Evolutionary conservation across 2,329 filamentous ascomycete species (phyloP).

Genomic region (Huntiella savannae): DNA sequence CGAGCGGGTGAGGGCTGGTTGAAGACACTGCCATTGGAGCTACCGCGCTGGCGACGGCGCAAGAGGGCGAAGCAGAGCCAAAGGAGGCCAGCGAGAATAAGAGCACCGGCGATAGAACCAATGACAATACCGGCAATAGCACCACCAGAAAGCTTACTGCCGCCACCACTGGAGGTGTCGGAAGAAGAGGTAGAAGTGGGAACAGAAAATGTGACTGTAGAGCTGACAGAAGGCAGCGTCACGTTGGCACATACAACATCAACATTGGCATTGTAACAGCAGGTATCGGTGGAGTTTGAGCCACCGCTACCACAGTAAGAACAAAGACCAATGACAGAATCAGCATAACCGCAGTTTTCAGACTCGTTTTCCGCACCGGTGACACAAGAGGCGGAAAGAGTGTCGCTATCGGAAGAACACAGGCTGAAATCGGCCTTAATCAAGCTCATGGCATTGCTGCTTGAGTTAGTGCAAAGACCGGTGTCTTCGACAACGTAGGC

Average conservation of each 20-base stretch:
- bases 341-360: constrained; percentile 66
- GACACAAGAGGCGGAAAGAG: constrained; percentile 59
- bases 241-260: constrained; percentile 55
- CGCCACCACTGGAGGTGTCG: constrained; percentile 14
- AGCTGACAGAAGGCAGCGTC: constrained; percentile 55
- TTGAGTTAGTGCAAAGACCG: constrained; percentile 49
- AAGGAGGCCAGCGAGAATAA: constrained; percentile 48
- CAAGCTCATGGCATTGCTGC: constrained; percentile 46
- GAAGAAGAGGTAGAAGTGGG: constrained; percentile 28
- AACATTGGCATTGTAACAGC: constrained; percentile 70
- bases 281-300: constrained; percentile 83
- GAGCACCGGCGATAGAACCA: constrained; percentile 53
- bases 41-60: constrained; percentile 36
- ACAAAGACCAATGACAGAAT: constrained; percentile 58
- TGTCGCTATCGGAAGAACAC: constrained; percentile 64
- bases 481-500: constrained; percentile 61
- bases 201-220: constrained; percentile 41
- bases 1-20: constrained; percentile 73
- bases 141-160: constrained; percentile 47
- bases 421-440: constrained; percentile 86
- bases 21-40: constrained; percentile 51
- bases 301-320: constrained; percentile 70
- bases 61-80: constrained; percentile 43
- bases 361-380: constrained; percentile 62
- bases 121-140: constrained; percentile 81